phyloP scores from a whole-genome alignment of 306 rosid genomes.

The Prunus kanzakura region DNA sequence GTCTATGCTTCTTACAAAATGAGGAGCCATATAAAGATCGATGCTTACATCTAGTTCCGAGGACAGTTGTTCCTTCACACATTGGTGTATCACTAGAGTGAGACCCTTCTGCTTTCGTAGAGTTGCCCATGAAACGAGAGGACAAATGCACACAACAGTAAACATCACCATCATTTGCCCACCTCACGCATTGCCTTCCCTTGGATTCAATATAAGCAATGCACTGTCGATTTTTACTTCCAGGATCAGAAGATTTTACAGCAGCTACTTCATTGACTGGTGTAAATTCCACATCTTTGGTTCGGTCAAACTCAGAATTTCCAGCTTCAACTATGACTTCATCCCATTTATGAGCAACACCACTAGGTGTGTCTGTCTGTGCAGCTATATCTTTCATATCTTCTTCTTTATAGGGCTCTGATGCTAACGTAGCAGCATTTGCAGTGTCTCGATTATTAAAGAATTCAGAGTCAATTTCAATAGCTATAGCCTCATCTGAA shows the following conservation, averaged over 20 bases:
- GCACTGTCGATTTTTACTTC: slow-evolving; percentile 78
- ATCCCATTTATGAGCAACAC: slow-evolving; percentile 57
- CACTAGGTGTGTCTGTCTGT: slow-evolving; percentile 35
- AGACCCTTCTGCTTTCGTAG: slow-evolving; percentile 52
- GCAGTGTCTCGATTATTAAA: slow-evolving; percentile 47
- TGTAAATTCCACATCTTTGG: slow-evolving; percentile 52
- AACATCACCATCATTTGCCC: slow-evolving; percentile 99
- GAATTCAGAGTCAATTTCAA: slow-evolving; percentile 64
- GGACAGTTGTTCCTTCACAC: slow-evolving; percentile 98
- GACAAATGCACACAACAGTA: slow-evolving; percentile 97
- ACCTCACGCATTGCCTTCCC: slow-evolving; percentile 98
- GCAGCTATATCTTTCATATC: slow-evolving; percentile 40
- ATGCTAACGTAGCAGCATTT: slow-evolving; percentile 41
- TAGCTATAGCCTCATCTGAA: slow-evolving; percentile 51
- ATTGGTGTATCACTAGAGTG: slow-evolving; percentile 63
- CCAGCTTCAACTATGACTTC: slow-evolving; percentile 53
- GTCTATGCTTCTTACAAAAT: slow-evolving; percentile 90
- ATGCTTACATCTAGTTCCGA: slow-evolving; percentile 94
- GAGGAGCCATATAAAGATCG: slow-evolving; percentile 70
- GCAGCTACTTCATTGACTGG: slow-evolving; percentile 46
- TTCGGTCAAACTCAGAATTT: slow-evolving; percentile 37
- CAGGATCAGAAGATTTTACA: slow-evolving; percentile 45
- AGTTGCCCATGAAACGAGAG: slow-evolving; percentile 71
- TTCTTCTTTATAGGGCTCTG: slow-evolving; percentile 49
- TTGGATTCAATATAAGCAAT: slow-evolving; percentile 87